Conservation (phyloP, 75 land plant genomes). For the Pinus taeda region DNA sequence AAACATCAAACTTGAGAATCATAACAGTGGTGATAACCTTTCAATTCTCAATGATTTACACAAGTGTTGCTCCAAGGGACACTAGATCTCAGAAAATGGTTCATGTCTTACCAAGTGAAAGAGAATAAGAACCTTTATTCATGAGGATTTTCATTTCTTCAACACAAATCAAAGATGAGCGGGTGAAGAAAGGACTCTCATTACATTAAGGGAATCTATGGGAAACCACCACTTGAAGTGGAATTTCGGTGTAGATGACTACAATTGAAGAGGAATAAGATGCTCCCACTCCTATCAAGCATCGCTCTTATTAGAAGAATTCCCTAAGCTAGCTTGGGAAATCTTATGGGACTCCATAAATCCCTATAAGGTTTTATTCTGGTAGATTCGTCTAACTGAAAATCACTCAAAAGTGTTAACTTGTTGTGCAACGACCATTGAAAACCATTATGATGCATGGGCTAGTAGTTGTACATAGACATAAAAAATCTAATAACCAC, state of each 20-base stretch:
- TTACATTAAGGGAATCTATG: neutral
- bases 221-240: constrained; percentile 30
- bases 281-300: constrained; percentile 52
- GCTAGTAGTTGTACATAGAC: no score
- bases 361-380: constrained; percentile 63
- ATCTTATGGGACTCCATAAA: constrained; percentile 60
- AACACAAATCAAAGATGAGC: no score
- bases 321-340: constrained; percentile 51
- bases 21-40: no score
- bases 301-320: constrained; percentile 65
- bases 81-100: no score
- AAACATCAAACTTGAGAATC: no score
- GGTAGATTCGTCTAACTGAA: constrained; percentile 44
- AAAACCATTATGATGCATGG: no score
- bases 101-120: no score
- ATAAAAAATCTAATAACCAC: no score
- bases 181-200: neutral
- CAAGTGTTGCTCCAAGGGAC: no score
- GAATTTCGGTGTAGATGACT: constrained; percentile 37
- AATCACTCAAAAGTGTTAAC: constrained; percentile 50
- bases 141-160: no score
- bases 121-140: no score
- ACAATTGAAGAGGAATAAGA: constrained; percentile 26
- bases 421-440: constrained; percentile 44
- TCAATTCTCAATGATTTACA: no score